Percentiles rank a stretch among this genome's conserved stretches.
Evolutionary conservation across 78 protist species (phyloP).

Genomic region (Emiliania huxleyi): DNA sequence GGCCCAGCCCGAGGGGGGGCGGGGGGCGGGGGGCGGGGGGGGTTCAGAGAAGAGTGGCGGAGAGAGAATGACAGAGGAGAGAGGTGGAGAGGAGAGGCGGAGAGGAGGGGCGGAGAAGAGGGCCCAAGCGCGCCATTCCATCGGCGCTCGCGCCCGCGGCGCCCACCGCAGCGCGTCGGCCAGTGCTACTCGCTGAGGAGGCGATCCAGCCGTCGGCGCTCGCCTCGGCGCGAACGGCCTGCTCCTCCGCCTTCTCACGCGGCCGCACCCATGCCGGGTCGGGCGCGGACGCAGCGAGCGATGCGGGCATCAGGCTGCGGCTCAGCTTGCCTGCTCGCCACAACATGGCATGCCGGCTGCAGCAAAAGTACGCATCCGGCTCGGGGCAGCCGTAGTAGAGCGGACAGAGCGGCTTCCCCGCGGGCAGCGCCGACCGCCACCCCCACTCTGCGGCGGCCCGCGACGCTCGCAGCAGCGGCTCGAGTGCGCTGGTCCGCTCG

Average conservation of each 20-base stretch:
- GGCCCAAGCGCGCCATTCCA: not conserved
- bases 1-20: not conserved
- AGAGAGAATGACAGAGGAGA: too few species aligned
- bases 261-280: not conserved
- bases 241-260: not conserved
- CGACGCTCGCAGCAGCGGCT: not conserved
- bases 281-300: not conserved
- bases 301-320: not conserved
- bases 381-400: not conserved
- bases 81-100: too few species aligned
- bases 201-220: too few species aligned
- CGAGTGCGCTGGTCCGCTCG: not conserved
- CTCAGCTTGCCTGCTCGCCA: not conserved
- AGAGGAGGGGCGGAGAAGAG: too few species aligned
- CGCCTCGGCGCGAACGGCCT: too few species aligned
- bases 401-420: not conserved
- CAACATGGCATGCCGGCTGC: not conserved
- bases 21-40: not conserved
- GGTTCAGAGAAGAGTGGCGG: too few species aligned
- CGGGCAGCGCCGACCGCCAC: not conserved
- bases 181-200: too few species aligned
- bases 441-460: not conserved
- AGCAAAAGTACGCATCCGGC: not conserved
- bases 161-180: not conserved
- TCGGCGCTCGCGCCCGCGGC: not conserved